Conservation (phyloP, 441 rosid genomes). For the Theobroma grandiflorum region DNA sequence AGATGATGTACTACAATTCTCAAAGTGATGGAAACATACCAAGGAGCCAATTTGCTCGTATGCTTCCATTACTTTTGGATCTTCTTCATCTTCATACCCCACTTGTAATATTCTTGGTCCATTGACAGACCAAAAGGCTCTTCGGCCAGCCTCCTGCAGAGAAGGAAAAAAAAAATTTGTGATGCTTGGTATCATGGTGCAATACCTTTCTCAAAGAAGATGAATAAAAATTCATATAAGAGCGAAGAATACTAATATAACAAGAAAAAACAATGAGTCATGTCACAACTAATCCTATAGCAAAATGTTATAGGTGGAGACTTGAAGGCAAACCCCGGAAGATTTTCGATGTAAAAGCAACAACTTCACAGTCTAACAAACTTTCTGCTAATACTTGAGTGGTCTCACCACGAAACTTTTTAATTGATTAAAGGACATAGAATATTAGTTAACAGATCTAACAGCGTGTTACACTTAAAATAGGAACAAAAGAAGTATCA, state of each 20-base stretch:
- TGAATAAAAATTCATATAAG: background rate
- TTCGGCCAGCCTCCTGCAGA: conserved; percentile 80
- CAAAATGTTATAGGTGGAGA: background rate
- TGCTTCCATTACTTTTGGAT: conserved; percentile 92
- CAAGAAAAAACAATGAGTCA: background rate
- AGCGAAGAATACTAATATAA: background rate
- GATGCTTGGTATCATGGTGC: conserved; percentile 9
- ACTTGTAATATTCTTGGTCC: conserved; percentile 85
- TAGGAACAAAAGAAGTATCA: conserved; percentile 15
- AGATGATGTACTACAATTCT: background rate
- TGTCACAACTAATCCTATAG: background rate
- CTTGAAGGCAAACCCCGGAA: background rate
- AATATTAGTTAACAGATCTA: background rate
- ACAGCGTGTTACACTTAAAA: background rate
- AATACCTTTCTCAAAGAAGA: background rate
- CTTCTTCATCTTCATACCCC: conserved; percentile 89
- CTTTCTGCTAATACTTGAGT: background rate
- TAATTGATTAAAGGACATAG: background rate
- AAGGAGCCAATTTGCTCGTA: conserved; percentile 84
- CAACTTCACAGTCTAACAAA: background rate
- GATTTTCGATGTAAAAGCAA: background rate
- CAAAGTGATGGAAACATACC: conserved; percentile 46
- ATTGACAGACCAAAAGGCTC: conserved; percentile 91
- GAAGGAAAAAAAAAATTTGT: background rate
- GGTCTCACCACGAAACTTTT: background rate